Conservation (phyloP, 768 basidiomycete genomes). For the Chalciporus piperatus region DNA sequence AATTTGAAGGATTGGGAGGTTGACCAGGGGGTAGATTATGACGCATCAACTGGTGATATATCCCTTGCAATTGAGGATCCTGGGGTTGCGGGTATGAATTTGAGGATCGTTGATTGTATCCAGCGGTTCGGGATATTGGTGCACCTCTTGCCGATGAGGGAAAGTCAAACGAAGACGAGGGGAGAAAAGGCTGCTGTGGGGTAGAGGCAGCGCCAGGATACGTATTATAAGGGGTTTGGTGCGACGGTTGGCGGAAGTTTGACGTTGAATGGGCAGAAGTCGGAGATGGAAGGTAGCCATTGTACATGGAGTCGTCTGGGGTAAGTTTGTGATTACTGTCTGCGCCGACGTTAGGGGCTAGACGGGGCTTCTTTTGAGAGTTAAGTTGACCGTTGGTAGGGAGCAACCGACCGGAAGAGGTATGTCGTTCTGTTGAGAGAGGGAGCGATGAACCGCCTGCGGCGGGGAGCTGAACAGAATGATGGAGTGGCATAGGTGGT, state of each 20-base stretch:
- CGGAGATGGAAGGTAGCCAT: slow-evolving; percentile 32
- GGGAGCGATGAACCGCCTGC: slow-evolving; percentile 29
- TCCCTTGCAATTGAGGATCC: slow-evolving; percentile 29
- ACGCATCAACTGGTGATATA: slow-evolving; percentile 31
- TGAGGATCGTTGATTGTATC: slow-evolving; percentile 26
- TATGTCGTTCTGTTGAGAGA: slow-evolving; percentile 33
- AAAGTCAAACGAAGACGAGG: slow-evolving; percentile 29
- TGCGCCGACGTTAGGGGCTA: slow-evolving; percentile 22
- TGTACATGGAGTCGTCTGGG: slow-evolving; percentile 30
- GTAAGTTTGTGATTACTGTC: slow-evolving; percentile 24
- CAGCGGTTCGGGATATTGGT: slow-evolving; percentile 19
- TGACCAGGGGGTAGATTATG: slow-evolving; percentile 24
- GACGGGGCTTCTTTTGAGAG: slow-evolving; percentile 31
- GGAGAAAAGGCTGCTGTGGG: slow-evolving; percentile 23
- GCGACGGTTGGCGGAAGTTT: slow-evolving; percentile 28
- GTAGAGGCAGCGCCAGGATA: slow-evolving; percentile 21
- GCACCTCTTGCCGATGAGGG: slow-evolving; percentile 28
- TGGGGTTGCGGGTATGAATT: slow-evolving; percentile 27
- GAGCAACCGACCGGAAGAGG: slow-evolving; percentile 31
- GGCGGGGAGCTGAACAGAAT: slow-evolving; percentile 25
- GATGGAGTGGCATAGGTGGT: slow-evolving; percentile 31
- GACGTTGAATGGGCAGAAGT: slow-evolving; percentile 25
- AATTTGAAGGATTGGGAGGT: slow-evolving; percentile 9
- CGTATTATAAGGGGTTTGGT: slow-evolving; percentile 22
- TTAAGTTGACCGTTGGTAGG: slow-evolving; percentile 23